phyloP scores from a whole-genome alignment of 1,284 basidiomycete species.

The Ceratobasidium sp. region DNA sequence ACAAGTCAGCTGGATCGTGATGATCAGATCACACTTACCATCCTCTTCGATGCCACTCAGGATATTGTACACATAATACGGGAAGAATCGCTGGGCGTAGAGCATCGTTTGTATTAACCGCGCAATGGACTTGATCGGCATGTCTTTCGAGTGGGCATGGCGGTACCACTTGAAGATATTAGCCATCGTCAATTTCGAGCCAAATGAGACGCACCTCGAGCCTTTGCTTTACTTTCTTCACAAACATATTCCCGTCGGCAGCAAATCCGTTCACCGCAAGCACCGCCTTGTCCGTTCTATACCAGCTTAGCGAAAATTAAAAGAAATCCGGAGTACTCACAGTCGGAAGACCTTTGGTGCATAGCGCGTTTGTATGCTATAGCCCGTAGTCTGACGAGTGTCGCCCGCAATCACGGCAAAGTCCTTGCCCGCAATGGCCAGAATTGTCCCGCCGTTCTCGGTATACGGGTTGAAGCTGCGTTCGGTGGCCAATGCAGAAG shows the following conservation, averaged over 20 bases:
- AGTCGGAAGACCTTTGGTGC: slow-evolving; percentile 89
- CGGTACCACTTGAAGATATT: slow-evolving; percentile 78
- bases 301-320: slow-evolving; percentile 30
- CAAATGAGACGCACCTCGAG: slow-evolving; percentile 69
- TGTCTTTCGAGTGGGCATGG: slow-evolving; percentile 92
- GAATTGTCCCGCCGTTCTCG: slow-evolving; percentile 92
- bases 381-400: slow-evolving; percentile 92
- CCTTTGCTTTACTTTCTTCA: slow-evolving; percentile 91
- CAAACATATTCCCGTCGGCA: slow-evolving; percentile 94
- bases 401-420: slow-evolving; percentile 94
- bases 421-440: slow-evolving; percentile 90
- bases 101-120: slow-evolving; percentile 96
- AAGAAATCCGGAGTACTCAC: slow-evolving; percentile 54
- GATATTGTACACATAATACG: slow-evolving; percentile 95
- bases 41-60: slow-evolving; percentile 93
- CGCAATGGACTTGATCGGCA: slow-evolving; percentile 90
- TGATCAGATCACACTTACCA: slow-evolving; percentile 59
- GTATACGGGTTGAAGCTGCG: slow-evolving; percentile 81
- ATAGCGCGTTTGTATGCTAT: slow-evolving; percentile 93
- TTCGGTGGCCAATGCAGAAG: slow-evolving; percentile 36
- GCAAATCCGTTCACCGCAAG: slow-evolving; percentile 94
- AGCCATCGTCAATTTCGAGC: slow-evolving; percentile 42
- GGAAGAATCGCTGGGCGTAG: slow-evolving; percentile 92
- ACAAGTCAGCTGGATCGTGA: not conserved
- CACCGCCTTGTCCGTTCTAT: slow-evolving; percentile 89